Base-by-base conservation (phyloP, 2,329 filamentous ascomycete species). In the Seiridium cupressi region DNA sequence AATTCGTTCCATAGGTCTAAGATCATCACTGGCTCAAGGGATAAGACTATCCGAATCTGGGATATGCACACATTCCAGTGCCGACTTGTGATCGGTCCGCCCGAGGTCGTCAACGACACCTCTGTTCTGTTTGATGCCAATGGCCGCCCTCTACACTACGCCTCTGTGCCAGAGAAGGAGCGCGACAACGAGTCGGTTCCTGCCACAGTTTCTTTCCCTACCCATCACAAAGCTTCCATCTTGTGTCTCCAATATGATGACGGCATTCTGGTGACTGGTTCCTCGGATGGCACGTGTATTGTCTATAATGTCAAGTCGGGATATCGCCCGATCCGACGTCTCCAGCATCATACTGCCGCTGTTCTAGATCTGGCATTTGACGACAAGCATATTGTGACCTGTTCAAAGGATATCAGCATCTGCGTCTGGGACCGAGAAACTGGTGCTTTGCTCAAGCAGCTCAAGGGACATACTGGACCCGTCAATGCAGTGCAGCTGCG, bases 401-500 rank as follows among this genome's bases (percentile, higher is more conserved):
- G 95, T 80, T 97, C 92, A 73, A 99, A 99, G 76, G 95, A 99
- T 76, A 88, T 89, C 46, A 93, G 85, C 63, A 96, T 99, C 71
- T 96, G 93, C 71, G 88, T 99, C 32, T 98, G 94, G 94, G 91
- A 97, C 70, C 91, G 95, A 51, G 78, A 85, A 59, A 95, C 91
- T 0, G 91, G 92, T 42, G 78, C 79, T 8, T 81, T 96, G 51
- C 76, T 96, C 53, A 91, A 91, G 69, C 90, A 91, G 69, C 84
- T 99, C 54, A 84, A 86, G 42, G 95, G 94, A 6, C 95, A 99
- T 74, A 83, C 87, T 2, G 95, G 95, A 0, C 95, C 95, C 1
- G 95, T 99, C 66, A 99, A 99, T 71, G 93, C 95, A 1, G 93
- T 99, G 4, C 94, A 98, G 77, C 86, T 99, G 74, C 90, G 94